Base-by-base conservation (phyloP, 2,329 filamentous ascomycete genomes). In the Rachicladosporium sp. region DNA sequence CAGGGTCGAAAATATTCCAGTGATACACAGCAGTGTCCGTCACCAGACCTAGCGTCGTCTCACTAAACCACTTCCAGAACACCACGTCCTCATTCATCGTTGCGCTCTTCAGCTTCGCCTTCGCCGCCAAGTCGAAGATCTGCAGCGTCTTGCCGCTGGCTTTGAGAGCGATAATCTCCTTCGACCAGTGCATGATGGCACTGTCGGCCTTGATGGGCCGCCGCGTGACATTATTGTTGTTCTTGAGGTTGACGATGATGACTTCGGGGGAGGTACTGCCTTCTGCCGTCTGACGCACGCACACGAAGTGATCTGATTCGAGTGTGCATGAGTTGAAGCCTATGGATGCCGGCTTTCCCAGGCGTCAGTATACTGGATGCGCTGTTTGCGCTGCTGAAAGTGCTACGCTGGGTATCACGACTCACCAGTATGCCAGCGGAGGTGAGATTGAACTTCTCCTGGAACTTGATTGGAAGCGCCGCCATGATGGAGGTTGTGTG, bases 51-150 rank as follows among this genome's bases (percentile, higher is more conserved):
- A 98, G 68, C 46, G 80, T 83, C 43, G 74, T 82, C 54, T 94
- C 85, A 65, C 80, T 94, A 66, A 93, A 86, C 91, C 91, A 98
- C 68, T 94, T 94, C 93, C 91, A 98, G 73, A 93, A 98, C 46
- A 91, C 82, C 38, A 98, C 86, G 65, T 98, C 91, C 63, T 96
- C 91, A 56, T 82, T 86, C 83, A 96, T 95, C 39, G 82, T 86
- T 43, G 88, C 81, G 31, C 89, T 94, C 74, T 96, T 96, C 56
- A 98, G 75, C 73, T 95, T 96, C 64, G 82, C 77, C 71, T 96
- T 98, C 55, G 81, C 76, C 53, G 78, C 80, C 44, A 98, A 75
- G 63, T 98, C 89, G 66, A 98, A 98, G 62, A 98, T 93, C 69
- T 98, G 93, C 46, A 98, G 76, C 50, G 91, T 98, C 60, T 87